Percentiles rank a stretch among this genome's conserved stretches.
Evolutionary conservation across 176 grass and related monocot species (phyloP).

Genomic region (Carex cristatella): DNA sequence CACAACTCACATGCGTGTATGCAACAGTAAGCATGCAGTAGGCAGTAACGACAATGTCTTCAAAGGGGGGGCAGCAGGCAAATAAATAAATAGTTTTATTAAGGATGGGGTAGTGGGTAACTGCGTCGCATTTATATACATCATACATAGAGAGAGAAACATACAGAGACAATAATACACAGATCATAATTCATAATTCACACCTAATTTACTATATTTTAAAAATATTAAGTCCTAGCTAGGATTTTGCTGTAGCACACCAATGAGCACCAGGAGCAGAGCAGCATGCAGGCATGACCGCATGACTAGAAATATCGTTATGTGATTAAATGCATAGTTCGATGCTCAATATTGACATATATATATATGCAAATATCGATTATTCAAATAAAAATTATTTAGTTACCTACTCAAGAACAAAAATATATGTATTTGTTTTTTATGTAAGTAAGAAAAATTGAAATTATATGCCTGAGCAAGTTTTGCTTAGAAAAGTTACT

Average conservation of each 20-base stretch:
- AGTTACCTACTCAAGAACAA: too few species aligned
- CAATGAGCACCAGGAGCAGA: background rate
- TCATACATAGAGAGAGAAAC: conserved; percentile 18
- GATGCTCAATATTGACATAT: too few species aligned
- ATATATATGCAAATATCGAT: too few species aligned
- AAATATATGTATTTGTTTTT: too few species aligned
- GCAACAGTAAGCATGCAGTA: conserved; percentile 10
- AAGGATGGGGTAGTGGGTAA: background rate
- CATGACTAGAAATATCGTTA: too few species aligned
- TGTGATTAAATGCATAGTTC: too few species aligned
- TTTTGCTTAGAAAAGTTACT: too few species aligned
- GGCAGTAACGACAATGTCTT: conserved; percentile 13
- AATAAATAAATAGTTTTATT: conserved; percentile 25
- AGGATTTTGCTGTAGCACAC: background rate
- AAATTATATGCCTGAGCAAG: too few species aligned
- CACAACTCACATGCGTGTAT: conserved; percentile 11
- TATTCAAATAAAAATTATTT: too few species aligned
- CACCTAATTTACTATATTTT: background rate
- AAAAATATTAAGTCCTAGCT: background rate
- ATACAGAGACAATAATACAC: background rate
- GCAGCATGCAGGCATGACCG: too few species aligned
- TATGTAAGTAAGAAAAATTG: too few species aligned
- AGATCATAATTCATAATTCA: conserved; percentile 9
- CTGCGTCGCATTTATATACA: conserved; percentile 15
- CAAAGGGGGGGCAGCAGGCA: conserved; percentile 9